A percentile compares a stretch with the other conserved stretches of the same genome.
phyloP scores from a whole-genome alignment of 306 rosid genomes.

The Castanospermum australe region DNA sequence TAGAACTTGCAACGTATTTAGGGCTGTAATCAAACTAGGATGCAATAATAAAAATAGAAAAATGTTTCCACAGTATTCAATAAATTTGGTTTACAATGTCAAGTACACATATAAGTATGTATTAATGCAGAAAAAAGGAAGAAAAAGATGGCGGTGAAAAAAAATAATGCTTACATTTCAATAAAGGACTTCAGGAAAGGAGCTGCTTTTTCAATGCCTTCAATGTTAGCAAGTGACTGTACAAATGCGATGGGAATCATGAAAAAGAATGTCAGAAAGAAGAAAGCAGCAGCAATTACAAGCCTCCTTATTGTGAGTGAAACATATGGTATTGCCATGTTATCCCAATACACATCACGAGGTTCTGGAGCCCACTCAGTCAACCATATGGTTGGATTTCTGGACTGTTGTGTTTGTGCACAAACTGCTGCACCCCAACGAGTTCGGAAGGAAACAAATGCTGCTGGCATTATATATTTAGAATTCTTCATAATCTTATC shows the following conservation, averaged over 20 bases:
- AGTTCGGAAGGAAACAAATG: constrained; percentile 89
- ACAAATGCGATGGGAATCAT: constrained; percentile 97
- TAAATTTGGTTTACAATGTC: background rate
- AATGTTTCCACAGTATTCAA: background rate
- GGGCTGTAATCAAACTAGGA: background rate
- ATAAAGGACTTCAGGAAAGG: constrained; percentile 76
- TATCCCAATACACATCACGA: constrained; percentile 92
- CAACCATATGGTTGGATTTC: constrained; percentile 90
- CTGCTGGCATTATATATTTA: constrained; percentile 76
- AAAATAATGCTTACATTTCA: constrained; percentile 57
- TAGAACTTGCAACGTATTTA: background rate
- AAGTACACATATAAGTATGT: background rate
- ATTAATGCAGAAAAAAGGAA: background rate
- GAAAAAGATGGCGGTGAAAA: background rate
- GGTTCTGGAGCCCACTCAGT: constrained; percentile 99
- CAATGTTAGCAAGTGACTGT: constrained; percentile 93
- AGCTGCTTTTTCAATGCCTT: constrained; percentile 78
- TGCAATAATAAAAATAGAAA: background rate
- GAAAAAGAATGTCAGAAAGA: constrained; percentile 96
- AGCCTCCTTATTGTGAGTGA: constrained; percentile 88
- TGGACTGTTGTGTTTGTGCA: constrained; percentile 90
- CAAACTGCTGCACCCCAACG: constrained; percentile 98
- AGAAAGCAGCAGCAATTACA: constrained; percentile 81
- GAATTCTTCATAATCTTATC: constrained; percentile 52
- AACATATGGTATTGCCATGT: constrained; percentile 91